Base-by-base conservation (phyloP, 1,284 basidiomycete genomes). In the Farysia itapuensis region DNA sequence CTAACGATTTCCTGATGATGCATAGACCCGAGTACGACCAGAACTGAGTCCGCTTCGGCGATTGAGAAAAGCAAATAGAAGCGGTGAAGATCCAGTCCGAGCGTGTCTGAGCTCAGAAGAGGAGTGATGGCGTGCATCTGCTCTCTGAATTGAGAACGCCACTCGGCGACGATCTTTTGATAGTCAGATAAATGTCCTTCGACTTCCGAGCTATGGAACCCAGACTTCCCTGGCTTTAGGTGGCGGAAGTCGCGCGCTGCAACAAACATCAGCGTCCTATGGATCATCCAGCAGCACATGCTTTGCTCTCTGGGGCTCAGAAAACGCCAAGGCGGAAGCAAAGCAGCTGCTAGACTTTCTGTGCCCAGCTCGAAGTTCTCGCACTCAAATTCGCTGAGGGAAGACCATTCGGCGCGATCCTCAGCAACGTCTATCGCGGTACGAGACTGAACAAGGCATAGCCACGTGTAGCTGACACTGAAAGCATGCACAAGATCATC, bases 81-180 rank as follows among this genome's bases (percentile, higher is more conserved):
- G 16, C 57, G 57, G 35, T 61, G 57, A 15, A 61, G 24, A 23
- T 47, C 46, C 3, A 61, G 47, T 4, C 57, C 57, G 23, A 50
- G 51, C 22, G 46, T 42, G 38, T 61, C 57, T 16, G 41, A 47
- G 19, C 51, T 49, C 20, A 54, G 54, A 14, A 39, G 46, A 26
- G 30, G 34, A 24, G 50, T 61, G 50, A 54, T 46, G 23, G 39
- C 50, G 9, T 51, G 51, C 57, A 61, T 61, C 38, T 61, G 51
- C 22, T 61, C 57, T 40, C 49, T 46, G 35, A 54, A 54, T 38
- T 61, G 50, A 41, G 43, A 61, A 7, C 57, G 39, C 57, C 57
- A 61, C 23, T 50, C 51, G 39, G 54, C 57, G 26, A 61, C 39
- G 5, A 43, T 47, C 34, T 51, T 45, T 25, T 61, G 54, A 34